Conservation (phyloP, 2,329 filamentous ascomycete species). For the Zymoseptoria crescenta region DNA sequence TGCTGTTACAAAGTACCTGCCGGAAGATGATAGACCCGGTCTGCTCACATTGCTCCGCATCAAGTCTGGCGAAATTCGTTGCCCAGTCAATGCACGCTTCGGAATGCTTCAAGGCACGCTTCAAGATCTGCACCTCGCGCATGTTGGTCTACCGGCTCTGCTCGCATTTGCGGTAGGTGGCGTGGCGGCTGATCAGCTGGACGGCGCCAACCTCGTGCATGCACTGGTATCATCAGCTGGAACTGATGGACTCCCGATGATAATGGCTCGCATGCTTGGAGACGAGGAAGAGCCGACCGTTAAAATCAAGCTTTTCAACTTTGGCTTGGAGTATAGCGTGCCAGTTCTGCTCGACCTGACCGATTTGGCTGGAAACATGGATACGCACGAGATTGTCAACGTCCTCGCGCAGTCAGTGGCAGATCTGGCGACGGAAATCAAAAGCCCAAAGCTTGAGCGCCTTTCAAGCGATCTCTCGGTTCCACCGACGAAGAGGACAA, state of each 20-base stretch:
- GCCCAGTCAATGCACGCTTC: conserved; percentile 61
- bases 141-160: conserved; percentile 78
- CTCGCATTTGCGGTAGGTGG: conserved; percentile 66
- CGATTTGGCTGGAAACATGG: conserved; percentile 44
- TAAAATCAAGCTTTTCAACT: conserved; percentile 77
- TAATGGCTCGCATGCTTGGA: conserved; percentile 85
- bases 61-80: conserved; percentile 51
- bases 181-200: conserved; percentile 51
- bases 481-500: conserved; percentile 38
- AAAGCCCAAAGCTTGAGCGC: conserved; percentile 37
- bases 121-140: conserved; percentile 60
- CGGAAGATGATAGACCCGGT: conserved; percentile 89
- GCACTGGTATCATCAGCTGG: conserved; percentile 42
- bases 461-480: conserved; percentile 18
- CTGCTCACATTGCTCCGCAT: conserved; percentile 67
- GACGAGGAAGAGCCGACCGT: conserved; percentile 90
- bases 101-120: conserved; percentile 55
- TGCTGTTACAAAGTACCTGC: conserved; percentile 86
- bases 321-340: conserved; percentile 83
- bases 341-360: conserved; percentile 73
- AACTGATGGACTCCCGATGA: conserved; percentile 49
- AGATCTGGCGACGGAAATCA: conserved; percentile 47
- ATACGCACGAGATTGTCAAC: conserved; percentile 55
- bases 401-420: conserved; percentile 70
- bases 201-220: conserved; percentile 62